phyloP scores from a whole-genome alignment of 345 rosid species.

The Aethionema arabicum region DNA sequence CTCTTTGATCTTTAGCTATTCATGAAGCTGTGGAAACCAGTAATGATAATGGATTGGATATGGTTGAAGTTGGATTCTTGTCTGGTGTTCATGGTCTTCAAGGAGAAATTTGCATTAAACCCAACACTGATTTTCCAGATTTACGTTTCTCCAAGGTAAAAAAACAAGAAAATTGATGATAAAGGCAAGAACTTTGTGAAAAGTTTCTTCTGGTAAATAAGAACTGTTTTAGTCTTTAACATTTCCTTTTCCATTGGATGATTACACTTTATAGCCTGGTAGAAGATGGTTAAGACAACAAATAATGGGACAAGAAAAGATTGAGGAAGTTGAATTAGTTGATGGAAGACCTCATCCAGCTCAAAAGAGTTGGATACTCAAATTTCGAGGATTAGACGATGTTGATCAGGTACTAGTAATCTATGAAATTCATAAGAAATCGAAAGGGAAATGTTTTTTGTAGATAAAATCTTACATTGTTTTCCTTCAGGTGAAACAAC shows the following conservation, averaged over 20 bases:
- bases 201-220: not conserved
- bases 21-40: slow-evolving; percentile 50
- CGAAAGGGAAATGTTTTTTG: no score
- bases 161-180: not conserved
- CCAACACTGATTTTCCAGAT: slow-evolving; percentile 82
- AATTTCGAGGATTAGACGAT: slow-evolving; percentile 62
- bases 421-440: not conserved
- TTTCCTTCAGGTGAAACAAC: slow-evolving; percentile 63
- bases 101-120: slow-evolving; percentile 77
- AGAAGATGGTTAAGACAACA: slow-evolving; percentile 82
- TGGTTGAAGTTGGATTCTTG: slow-evolving; percentile 75
- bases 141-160: slow-evolving; percentile 69
- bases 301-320: slow-evolving; percentile 55
- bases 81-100: slow-evolving; percentile 77
- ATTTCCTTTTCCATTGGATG: not conserved
- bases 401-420: slow-evolving; percentile 56
- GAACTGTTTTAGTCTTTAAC: not conserved
- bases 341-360: slow-evolving; percentile 82
- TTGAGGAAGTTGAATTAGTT: slow-evolving; percentile 69
- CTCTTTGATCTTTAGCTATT: slow-evolving; percentile 42
- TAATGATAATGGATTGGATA: slow-evolving; percentile 35
- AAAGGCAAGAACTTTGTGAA: not conserved
- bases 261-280: slow-evolving; percentile 57
- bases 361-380: slow-evolving; percentile 82
- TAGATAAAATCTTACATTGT: not conserved